Base-by-base conservation (phyloP, 108 stramenopile species). In the Cylindrotheca closterium region DNA sequence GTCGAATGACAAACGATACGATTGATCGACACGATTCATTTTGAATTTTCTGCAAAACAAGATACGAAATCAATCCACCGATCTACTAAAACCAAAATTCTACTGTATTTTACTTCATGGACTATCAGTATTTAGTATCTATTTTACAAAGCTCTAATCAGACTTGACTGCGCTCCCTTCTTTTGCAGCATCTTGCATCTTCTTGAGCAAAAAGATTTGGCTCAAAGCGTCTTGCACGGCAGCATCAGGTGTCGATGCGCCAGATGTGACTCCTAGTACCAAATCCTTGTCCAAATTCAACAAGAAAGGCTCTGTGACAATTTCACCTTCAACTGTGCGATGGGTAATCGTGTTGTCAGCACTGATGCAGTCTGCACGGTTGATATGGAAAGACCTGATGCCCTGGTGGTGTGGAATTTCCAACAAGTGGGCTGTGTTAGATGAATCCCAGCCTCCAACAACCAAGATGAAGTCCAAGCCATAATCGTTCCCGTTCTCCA, bases 371-470 rank as follows among this genome's bases (percentile, higher is more conserved):
- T 85, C 86, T 12, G 91, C 85, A 37, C 84, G 76, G 76, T 98
- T 93, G 71, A 98, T 95, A 79, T 96, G 96, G 78, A 88, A 98
- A 49, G 93, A 81, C 8, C 87, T 91, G 24, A 95, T 75, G 27
- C 87, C 87, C 27, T 81, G 81, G 52, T 90, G 79, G 42, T 80
- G 69, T 32, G 96, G 94, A 30, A 98, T 98, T 71, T 98, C 97
- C 30, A 94, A 73, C 51, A 98, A 80, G 70, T 98, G 97, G 15
- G 92, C 93, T 24, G 97, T 98, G 80, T 98, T 98, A 64, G 92
- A 91, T n/a, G 94, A 95, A 75, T 98, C 97, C 85, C 92, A 98
- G 31, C 97, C 97, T 26, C 97, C 97, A 49, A 98, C 83, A 4
- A 98, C 94, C 30, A 98, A 80, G 73, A 98, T 98, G 68, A 98